Evolutionary conservation across 768 basidiomycete species (phyloP), one percentile per base, ranked within the genome.

Genomic region (Kwoniella sp.): DNA sequence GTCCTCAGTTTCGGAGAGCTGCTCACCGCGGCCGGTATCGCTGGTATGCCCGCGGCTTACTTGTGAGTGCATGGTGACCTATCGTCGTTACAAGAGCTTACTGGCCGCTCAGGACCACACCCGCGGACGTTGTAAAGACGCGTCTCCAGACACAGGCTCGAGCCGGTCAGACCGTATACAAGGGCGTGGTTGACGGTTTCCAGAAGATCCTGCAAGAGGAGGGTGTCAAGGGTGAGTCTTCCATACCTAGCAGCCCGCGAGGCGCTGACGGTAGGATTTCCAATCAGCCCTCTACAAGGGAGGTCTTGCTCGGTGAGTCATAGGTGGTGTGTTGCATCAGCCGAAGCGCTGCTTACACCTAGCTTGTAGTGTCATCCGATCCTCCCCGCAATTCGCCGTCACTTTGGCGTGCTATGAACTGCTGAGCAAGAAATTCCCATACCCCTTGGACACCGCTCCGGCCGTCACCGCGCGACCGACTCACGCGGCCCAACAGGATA

Each of bases 101-200:
- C n/a, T 5, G 25, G 17, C 15, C 23, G 41, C 1, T 15, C 17
- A 34, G 87, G 12, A 63, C 62, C 3, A 60, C 62, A 17, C 34
- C 48, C 42, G 53, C 72, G 87, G 93, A 99, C 75, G 95, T 98
- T 56, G 88, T 98, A 69, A 98, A 99, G 81, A 98, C 95, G 14
- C 83, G 92, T 40, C 77, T 98, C 60, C 93, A 98, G 73, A 86
- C 89, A 10, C 95, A 98, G 73, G 86, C 89, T 36, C 81, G 86
- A 59, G 84, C 86, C 66, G 95, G 95, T 10, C 83, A 98, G 70
- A 87, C 90, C 5, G 78, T 84, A 53, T 99, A 99, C 78, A 88
- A 87, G 72, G 93, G 95, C 38, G 74, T 95, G 32, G 72, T 78
- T 14, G 92, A 99, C 74, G 92, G 90, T 17, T 88, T 96, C 66